Evolutionary conservation across 371 early-diverging fungal genomes (phyloP).

Genomic region (Chytridium lagenaria): DNA sequence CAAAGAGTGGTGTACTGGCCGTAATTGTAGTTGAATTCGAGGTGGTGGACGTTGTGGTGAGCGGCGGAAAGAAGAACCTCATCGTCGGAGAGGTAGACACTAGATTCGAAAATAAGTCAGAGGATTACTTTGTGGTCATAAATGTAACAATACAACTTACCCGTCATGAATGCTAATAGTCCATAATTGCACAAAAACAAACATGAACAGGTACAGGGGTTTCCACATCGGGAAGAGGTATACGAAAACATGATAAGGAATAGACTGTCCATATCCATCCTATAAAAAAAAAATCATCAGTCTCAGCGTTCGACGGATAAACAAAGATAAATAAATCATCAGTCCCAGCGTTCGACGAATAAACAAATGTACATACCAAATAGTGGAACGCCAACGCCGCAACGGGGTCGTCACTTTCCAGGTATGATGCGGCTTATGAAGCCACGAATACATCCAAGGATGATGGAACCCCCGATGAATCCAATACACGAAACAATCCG

Average conservation of each 20-base stretch:
- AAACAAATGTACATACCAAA: slow-evolving; percentile 50
- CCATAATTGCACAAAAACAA: slow-evolving; percentile 93
- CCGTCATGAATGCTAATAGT: slow-evolving; percentile 97
- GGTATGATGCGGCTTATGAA: slow-evolving; percentile 87
- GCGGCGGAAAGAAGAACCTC: slow-evolving; percentile 82
- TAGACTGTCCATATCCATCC: slow-evolving; percentile 93
- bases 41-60: slow-evolving; percentile 94
- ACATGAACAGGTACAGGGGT: slow-evolving; percentile 80
- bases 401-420: slow-evolving; percentile 89
- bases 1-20: slow-evolving; percentile 92
- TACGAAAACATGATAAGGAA: slow-evolving; percentile 92
- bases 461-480: slow-evolving; percentile 90
- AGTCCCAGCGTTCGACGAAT: no score
- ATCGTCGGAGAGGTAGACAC: slow-evolving; percentile 65
- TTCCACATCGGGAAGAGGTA: slow-evolving; percentile 90
- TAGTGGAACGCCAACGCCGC: slow-evolving; percentile 95
- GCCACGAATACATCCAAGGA: slow-evolving; percentile 78
- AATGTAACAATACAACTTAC: slow-evolving; percentile 24
- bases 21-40: slow-evolving; percentile 98
- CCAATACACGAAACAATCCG: slow-evolving; percentile 94
- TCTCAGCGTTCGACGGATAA: no score
- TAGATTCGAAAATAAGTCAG: no score
- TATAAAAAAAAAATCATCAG: no score
- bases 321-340: no score
- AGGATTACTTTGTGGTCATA: no score